A percentile compares a stretch with the other conserved stretches of the same genome.
These are phyloP conservation scores for Boletus eberwhitei DNA, from an alignment of 768 basidiomycete species.

Conservation along the genomic window DNA sequence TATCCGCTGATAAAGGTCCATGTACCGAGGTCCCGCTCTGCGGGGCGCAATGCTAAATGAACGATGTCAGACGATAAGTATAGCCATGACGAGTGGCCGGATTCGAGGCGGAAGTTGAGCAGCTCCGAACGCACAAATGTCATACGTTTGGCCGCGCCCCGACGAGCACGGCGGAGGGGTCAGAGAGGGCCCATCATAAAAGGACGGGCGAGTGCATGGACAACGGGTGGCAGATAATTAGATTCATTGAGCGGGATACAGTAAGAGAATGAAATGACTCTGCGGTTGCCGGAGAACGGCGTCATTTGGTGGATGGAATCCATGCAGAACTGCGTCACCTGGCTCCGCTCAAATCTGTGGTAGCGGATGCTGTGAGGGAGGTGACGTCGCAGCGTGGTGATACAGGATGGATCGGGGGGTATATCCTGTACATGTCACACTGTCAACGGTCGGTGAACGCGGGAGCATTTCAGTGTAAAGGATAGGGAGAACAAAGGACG, in stretches of 20 bases:
- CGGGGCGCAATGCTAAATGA: not conserved
- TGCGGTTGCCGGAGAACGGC: constrained; percentile 23
- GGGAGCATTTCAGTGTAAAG: not conserved
- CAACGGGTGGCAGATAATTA: constrained; percentile 30
- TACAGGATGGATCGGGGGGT: not conserved
- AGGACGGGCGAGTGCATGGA: constrained; percentile 20
- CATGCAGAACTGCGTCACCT: constrained; percentile 17
- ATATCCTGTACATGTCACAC: constrained; percentile 31
- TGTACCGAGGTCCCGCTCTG: constrained; percentile 8
- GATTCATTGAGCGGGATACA: constrained; percentile 25
- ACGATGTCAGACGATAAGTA: not conserved
- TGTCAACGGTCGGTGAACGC: constrained; percentile 47
- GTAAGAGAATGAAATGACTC: constrained; percentile 26
- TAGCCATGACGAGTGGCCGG: not conserved
- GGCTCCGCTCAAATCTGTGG: constrained; percentile 6
- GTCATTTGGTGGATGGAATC: constrained; percentile 23
- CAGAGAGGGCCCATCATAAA: constrained; percentile 7
- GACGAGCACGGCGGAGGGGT: constrained; percentile 19
- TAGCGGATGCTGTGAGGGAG: constrained; percentile 6
- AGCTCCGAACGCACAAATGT: not conserved
- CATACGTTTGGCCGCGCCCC: constrained; percentile 6
- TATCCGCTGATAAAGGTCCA: constrained; percentile 29
- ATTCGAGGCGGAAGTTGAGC: not conserved
- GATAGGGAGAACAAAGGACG: not conserved
- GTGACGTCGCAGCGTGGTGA: constrained; percentile 9